Conservation (phyloP, 306 rosid genomes). For the Vigna radiata region DNA sequence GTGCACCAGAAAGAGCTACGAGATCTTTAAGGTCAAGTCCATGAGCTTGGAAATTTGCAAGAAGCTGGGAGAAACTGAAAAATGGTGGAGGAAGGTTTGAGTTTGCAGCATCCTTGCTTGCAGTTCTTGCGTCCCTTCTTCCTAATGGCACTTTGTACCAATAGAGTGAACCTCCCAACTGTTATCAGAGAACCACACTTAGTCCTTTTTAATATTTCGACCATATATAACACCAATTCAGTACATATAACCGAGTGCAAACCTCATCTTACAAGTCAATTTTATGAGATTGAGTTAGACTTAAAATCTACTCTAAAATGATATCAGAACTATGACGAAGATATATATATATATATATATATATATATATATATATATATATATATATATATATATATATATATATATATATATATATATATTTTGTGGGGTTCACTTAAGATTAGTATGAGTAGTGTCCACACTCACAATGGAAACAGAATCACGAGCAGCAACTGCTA, state of each 20-base stretch:
- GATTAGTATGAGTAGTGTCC: neutral
- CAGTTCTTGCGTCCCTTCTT: conserved; percentile 55
- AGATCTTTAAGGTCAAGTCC: conserved; percentile 49
- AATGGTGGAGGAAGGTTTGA: conserved; percentile 21
- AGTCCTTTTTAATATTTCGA: neutral
- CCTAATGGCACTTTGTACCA: conserved; percentile 51
- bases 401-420: no score
- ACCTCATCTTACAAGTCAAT: no score
- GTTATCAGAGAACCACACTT: neutral
- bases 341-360: no score
- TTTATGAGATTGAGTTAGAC: no score
- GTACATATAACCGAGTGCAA: no score
- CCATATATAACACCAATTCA: no score
- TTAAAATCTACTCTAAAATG: no score
- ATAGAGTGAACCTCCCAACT: conserved; percentile 53
- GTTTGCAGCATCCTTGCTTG: conserved; percentile 47
- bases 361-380: no score
- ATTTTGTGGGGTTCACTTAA: no score
- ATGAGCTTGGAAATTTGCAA: conserved; percentile 42
- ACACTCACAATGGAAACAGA: conserved; percentile 50
- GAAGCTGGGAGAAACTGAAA: conserved; percentile 15
- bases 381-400: no score
- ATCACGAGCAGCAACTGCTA: conserved; percentile 61
- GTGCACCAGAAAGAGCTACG: conserved; percentile 59
- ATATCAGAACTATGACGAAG: no score